A percentile compares a stretch with the other conserved stretches of the same genome.
Evolutionary conservation across 1,284 basidiomycete genomes (phyloP).

Genomic region (Tilletia setariae): DNA sequence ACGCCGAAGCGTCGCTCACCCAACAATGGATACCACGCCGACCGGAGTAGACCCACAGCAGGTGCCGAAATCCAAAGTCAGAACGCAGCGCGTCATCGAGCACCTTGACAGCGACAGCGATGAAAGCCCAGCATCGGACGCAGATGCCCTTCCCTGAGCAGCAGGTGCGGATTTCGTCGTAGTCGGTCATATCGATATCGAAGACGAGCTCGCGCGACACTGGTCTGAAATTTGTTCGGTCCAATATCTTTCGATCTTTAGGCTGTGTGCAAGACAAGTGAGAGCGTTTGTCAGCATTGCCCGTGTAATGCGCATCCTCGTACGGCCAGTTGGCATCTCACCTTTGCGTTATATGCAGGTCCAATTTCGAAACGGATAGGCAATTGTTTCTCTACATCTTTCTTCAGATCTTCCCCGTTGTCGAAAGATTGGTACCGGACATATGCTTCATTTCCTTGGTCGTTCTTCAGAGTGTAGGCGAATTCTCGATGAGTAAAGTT

Average conservation of each 20-base stretch:
- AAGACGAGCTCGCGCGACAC: constrained; percentile 89
- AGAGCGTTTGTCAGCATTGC: not conserved
- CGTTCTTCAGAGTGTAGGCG: constrained; percentile 87
- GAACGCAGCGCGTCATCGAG: constrained; percentile 73
- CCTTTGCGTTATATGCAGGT: constrained; percentile 82
- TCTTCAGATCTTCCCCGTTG: constrained; percentile 82
- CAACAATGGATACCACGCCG: constrained; percentile 97
- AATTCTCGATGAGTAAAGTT: constrained; percentile 73
- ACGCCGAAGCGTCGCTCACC: constrained; percentile 85
- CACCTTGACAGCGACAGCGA: constrained; percentile 85
- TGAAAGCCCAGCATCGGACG: constrained; percentile 89
- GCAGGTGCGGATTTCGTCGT: constrained; percentile 92
- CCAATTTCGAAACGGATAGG: constrained; percentile 86
- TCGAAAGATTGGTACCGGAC: constrained; percentile 88
- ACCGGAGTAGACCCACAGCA: constrained; percentile 98
- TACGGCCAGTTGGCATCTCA: constrained; percentile 56
- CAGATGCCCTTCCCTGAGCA: constrained; percentile 90
- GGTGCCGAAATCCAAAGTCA: constrained; percentile 73
- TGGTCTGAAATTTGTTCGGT: constrained; percentile 72
- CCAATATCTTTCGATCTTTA: constrained; percentile 81
- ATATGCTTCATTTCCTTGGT: constrained; percentile 64
- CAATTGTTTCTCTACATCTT: constrained; percentile 61
- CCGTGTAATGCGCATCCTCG: not conserved
- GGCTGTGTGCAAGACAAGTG: constrained; percentile 62
- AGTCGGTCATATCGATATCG: constrained; percentile 99